These are phyloP conservation scores for Chlamydomonas eustigma DNA, from an alignment of 139 green algal genomes.

Conservation along the genomic window DNA sequence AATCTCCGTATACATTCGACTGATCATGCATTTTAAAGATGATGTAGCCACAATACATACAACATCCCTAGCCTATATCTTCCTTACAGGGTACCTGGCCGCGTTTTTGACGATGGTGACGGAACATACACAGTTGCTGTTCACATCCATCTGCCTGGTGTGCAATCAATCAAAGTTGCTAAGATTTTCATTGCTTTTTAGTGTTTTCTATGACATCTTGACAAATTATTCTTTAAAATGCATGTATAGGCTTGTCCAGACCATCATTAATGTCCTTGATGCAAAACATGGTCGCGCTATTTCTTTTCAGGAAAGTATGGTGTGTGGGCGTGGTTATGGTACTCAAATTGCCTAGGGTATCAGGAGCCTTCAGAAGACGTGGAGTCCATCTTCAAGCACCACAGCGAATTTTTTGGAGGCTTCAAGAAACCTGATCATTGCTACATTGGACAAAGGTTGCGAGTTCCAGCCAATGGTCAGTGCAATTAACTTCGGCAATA, in stretches of 20 bases:
- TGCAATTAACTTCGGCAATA: no score
- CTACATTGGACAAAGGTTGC: background rate
- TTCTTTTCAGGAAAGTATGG: conserved; percentile 1
- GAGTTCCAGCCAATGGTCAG: background rate
- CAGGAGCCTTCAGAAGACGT: background rate
- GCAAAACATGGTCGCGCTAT: no score
- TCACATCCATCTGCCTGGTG: background rate
- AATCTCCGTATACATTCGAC: no score
- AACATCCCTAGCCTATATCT: no score
- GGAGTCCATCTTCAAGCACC: background rate
- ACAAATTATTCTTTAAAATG: no score
- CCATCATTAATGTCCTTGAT: no score
- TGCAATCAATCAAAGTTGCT: no score
- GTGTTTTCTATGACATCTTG: no score
- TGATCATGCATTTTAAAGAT: no score
- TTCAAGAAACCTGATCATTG: background rate
- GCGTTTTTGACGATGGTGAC: conserved; percentile 6
- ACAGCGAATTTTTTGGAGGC: background rate
- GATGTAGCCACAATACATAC: no score
- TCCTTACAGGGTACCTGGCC: background rate
- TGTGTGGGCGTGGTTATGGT: background rate
- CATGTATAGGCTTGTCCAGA: no score
- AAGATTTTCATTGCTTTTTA: no score
- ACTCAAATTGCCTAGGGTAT: conserved; percentile 3
- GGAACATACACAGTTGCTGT: conserved; percentile 8